Conservation (phyloP, 2,329 filamentous ascomycete genomes). For the Dothideomycetidae sp. region DNA sequence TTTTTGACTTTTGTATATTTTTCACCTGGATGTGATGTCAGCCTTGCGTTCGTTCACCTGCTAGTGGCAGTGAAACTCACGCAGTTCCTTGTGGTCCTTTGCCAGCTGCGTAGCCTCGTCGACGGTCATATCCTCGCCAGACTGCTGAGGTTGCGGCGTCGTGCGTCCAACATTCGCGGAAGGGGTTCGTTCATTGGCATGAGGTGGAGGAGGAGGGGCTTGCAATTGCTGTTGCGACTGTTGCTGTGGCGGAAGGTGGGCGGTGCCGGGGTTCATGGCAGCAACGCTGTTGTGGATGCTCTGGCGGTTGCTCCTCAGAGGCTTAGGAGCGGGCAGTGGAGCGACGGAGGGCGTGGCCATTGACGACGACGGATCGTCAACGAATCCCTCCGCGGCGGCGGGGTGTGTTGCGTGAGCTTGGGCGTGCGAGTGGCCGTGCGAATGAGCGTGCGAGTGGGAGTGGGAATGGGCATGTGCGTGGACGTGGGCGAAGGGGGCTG, state of each 20-base stretch:
- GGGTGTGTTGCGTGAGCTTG: no score
- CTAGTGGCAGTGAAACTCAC: constrained; percentile 23
- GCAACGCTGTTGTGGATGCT: constrained; percentile 20
- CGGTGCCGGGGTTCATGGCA: constrained; percentile 5
- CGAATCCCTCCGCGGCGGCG: no score
- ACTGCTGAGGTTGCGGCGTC: constrained; percentile 32
- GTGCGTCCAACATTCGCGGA: constrained; percentile 25
- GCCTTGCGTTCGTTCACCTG: no score
- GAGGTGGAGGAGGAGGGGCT: constrained; percentile 11
- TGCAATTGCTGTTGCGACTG: constrained; percentile 15
- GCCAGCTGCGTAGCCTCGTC: constrained; percentile 33
- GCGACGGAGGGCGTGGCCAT: constrained; percentile 21
- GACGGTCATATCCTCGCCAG: constrained; percentile 31
- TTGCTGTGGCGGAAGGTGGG: constrained; percentile 11
- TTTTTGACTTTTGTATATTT: constrained; percentile 99
- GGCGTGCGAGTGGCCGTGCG: no score
- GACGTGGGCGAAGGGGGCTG: no score
- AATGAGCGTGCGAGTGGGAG: no score
- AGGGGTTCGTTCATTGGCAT: constrained; percentile 10
- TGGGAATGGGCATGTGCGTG: no score
- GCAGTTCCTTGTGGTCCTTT: constrained; percentile 37
- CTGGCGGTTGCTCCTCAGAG: constrained; percentile 20
- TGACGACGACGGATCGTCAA: constrained; percentile 17
- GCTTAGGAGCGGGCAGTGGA: constrained; percentile 17
- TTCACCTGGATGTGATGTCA: constrained; percentile 42